These are phyloP conservation scores for Pichia sp. DNA, from an alignment of 1,139 yeast genomes.

Conservation along the genomic window DNA sequence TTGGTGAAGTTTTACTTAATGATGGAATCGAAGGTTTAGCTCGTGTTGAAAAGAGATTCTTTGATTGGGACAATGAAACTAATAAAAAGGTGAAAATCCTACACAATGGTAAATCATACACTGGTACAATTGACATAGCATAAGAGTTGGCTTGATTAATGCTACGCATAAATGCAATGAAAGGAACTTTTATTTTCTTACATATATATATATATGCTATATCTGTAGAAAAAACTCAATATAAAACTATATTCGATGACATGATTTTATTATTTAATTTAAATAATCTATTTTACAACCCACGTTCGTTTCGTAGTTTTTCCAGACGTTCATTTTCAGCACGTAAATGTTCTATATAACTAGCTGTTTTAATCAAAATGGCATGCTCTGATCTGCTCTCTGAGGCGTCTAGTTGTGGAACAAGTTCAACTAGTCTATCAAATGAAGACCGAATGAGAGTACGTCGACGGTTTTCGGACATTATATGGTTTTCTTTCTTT, in stretches of 20 bases:
- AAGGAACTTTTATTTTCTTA: neutral
- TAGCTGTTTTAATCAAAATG: conserved; percentile 28
- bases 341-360: conserved; percentile 24
- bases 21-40: conserved; percentile 65
- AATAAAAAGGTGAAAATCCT: conserved; percentile 26
- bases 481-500: conserved; percentile 37
- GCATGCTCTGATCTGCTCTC: conserved; percentile 37
- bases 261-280: neutral
- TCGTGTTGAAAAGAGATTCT: conserved; percentile 26
- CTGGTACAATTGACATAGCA: conserved; percentile 10
- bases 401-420: conserved; percentile 32
- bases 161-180: too few relatives aligned
- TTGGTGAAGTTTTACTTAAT: conserved; percentile 55
- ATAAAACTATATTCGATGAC: too few relatives aligned
- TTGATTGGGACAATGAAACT: conserved; percentile 39
- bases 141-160: too few relatives aligned
- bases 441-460: conserved; percentile 36
- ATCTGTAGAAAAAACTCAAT: neutral
- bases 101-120: conserved; percentile 7
- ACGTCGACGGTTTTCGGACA: conserved; percentile 38
- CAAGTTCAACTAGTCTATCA: conserved; percentile 35
- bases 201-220: neutral
- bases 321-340: conserved; percentile 15
- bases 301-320: conserved; percentile 6
- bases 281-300: neutral